A percentile compares a stretch with the other conserved stretches of the same genome.
These are phyloP conservation scores for Mycena alexandri DNA, from an alignment of 768 basidiomycete species.

Conservation along the genomic window DNA sequence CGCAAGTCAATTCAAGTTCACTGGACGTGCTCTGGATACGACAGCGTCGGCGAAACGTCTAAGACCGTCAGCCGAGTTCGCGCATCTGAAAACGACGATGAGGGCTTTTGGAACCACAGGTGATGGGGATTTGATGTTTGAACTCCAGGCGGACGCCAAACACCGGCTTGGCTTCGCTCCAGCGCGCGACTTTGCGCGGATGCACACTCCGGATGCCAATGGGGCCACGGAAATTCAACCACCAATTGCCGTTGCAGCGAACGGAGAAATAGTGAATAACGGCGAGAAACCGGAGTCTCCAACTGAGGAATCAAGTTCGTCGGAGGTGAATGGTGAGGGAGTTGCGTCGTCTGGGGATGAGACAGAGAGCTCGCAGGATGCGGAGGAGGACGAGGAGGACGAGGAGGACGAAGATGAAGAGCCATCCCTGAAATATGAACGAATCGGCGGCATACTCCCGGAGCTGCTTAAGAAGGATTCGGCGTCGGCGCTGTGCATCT, in stretches of 20 bases:
- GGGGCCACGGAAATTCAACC: conserved; percentile 9
- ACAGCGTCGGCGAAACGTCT: no score
- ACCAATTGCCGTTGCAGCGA: neutral
- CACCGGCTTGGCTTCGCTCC: no score
- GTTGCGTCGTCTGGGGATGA: conserved; percentile 42
- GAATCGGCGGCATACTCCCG: conserved; percentile 76
- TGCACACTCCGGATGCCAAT: conserved; percentile 1
- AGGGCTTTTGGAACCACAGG: no score
- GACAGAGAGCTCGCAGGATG: conserved; percentile 43
- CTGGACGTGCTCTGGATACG: no score
- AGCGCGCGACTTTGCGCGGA: no score
- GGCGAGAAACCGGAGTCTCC: conserved; percentile 6
- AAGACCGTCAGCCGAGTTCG: no score
- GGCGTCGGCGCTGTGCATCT: conserved; percentile 84
- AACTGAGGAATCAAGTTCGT: neutral
- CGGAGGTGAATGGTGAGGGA: conserved; percentile 39
- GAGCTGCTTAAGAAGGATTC: conserved; percentile 92
- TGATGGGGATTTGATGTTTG: no score
- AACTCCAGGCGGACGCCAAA: no score
- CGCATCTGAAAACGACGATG: no score
- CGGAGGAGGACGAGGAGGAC: conserved; percentile 57
- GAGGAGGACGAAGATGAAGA: conserved; percentile 89
- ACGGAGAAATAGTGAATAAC: neutral
- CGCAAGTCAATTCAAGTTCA: no score
- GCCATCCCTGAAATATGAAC: conserved; percentile 91